These are phyloP conservation scores for Solanum neorickii DNA, from an alignment of 257 asterid species.

Conservation along the genomic window DNA sequence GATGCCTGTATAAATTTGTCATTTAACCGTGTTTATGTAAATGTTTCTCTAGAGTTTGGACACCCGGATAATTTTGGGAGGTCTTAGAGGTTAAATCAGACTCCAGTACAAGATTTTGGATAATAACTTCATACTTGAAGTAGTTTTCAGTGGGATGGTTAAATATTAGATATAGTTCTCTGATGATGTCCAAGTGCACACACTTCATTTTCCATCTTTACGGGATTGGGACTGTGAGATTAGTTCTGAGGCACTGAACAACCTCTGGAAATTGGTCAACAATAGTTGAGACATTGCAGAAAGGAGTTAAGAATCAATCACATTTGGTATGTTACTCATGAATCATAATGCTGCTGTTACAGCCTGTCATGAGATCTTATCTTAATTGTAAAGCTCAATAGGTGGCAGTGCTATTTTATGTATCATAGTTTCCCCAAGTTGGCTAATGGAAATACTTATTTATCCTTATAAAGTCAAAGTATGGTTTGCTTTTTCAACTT, in stretches of 20 bases:
- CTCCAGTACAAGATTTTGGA: not conserved
- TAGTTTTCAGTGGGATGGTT: not conserved
- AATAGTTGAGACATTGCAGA: not conserved
- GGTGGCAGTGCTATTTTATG: not conserved
- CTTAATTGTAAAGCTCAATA: not conserved
- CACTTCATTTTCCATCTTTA: not conserved
- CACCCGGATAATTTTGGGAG: not conserved
- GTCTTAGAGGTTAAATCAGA: not conserved
- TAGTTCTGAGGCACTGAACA: not conserved
- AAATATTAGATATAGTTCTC: not conserved
- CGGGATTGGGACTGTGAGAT: not conserved
- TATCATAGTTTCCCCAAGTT: not conserved
- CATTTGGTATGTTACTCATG: not conserved
- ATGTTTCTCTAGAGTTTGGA: not conserved
- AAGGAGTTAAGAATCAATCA: not conserved
- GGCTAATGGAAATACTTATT: not conserved
- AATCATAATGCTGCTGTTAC: not conserved
- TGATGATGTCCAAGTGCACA: not conserved
- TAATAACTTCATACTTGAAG: not conserved
- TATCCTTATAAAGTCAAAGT: not conserved
- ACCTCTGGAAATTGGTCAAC: not conserved
- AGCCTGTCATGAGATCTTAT: not conserved
- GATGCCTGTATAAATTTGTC: not conserved
- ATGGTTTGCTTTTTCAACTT: not conserved
- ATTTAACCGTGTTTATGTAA: not conserved